phyloP scores from a whole-genome alignment of 495 filamentous ascomycete species.

The Hypomontagnella monticulosa region DNA sequence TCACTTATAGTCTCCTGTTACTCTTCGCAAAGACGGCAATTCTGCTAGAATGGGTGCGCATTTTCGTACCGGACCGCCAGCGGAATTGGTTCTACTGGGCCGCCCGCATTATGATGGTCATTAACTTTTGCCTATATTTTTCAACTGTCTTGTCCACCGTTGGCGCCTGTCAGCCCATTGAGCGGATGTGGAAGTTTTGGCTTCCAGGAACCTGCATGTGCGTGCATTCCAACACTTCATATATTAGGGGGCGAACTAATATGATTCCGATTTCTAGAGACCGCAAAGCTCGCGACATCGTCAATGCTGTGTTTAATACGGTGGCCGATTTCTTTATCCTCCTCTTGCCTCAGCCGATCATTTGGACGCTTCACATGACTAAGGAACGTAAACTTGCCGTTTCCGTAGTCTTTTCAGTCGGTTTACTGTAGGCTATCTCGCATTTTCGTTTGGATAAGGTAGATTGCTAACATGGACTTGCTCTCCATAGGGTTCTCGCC shows the following conservation, averaged over 20 bases:
- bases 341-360: not conserved
- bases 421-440: not conserved
- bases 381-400: not conserved
- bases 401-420: not conserved
- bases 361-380: not conserved
- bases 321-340: not conserved
- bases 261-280: no score
- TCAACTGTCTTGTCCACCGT: slow-evolving; percentile 51
- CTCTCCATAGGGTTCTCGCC: not conserved
- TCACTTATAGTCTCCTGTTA: not conserved
- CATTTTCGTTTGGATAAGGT: not conserved
- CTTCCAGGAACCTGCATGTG: slow-evolving; percentile 15
- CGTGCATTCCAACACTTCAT: no score
- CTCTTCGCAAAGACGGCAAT: slow-evolving; percentile 17
- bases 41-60: slow-evolving; percentile 15
- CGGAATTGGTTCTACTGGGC: slow-evolving; percentile 37
- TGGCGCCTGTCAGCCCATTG: slow-evolving; percentile 55
- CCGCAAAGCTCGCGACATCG: not conserved
- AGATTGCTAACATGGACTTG: not conserved
- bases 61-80: slow-evolving; percentile 12
- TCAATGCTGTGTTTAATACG: not conserved
- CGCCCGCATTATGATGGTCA: slow-evolving; percentile 46
- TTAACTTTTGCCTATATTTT: slow-evolving; percentile 52
- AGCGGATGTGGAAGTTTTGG: slow-evolving; percentile 38
- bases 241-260: no score